A percentile compares a stretch with the other conserved stretches of the same genome.
phyloP scores from a whole-genome alignment of 2,329 filamentous ascomycete species.

The Phaeosphaeria sp. region DNA sequence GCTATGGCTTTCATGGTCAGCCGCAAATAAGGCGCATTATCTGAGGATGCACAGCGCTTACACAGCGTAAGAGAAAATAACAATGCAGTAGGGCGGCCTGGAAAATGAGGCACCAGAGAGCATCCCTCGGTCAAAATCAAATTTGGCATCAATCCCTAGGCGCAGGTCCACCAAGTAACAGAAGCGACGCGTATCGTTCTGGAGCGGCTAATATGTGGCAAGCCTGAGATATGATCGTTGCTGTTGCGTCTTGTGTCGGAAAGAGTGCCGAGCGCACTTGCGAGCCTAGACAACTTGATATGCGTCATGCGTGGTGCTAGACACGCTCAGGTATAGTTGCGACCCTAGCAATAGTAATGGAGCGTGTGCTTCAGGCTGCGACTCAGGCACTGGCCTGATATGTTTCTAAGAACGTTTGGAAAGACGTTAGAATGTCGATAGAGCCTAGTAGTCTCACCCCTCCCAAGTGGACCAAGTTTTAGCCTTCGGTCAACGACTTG shows the following conservation, averaged over 20 bases:
- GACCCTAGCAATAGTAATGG: neutral
- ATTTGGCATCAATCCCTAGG: slow-evolving; percentile 27
- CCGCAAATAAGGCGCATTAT: slow-evolving; percentile 6
- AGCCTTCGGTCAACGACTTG: slow-evolving; percentile 34
- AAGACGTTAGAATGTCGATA: neutral
- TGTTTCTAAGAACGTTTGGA: neutral
- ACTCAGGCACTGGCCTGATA: neutral
- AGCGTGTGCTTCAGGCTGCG: neutral
- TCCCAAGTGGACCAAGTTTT: neutral
- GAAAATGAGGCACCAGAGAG: slow-evolving; percentile 17
- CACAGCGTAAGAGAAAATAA: neutral
- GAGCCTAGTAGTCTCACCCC: neutral
- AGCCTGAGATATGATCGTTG: neutral
- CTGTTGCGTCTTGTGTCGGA: slow-evolving; percentile 18
- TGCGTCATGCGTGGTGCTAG: neutral
- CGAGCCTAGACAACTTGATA: neutral
- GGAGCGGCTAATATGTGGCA: slow-evolving; percentile 17
- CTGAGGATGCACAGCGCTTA: slow-evolving; percentile 4
- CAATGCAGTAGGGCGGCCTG: neutral
- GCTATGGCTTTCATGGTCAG: neutral
- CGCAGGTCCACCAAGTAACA: slow-evolving; percentile 6
- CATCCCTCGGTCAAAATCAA: slow-evolving; percentile 27
- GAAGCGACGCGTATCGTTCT: neutral
- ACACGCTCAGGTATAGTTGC: neutral
- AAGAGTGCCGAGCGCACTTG: slow-evolving; percentile 8